Evolutionary conservation across 495 filamentous ascomycete genomes (phyloP).

Genomic region (Podospora fimiseda): DNA sequence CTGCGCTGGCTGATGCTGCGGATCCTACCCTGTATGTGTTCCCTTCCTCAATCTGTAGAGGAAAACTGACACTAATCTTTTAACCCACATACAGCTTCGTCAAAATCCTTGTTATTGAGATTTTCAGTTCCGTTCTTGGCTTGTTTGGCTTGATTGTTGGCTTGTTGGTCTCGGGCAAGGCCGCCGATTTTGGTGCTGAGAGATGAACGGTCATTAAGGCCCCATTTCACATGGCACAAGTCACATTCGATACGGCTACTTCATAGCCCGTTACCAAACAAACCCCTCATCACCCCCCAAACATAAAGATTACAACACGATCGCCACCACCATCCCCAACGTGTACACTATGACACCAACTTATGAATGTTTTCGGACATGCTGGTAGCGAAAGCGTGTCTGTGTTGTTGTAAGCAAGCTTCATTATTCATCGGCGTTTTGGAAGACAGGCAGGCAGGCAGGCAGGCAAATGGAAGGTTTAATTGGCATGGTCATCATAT

Average conservation of each 20-base stretch:
- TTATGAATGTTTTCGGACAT: slow-evolving; percentile 14
- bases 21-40: slow-evolving; percentile 76
- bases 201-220: too few relatives aligned
- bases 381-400: slow-evolving; percentile 17
- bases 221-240: too few relatives aligned
- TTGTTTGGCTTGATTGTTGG: slow-evolving; percentile 98
- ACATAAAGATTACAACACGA: background rate
- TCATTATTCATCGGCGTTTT: slow-evolving; percentile 31
- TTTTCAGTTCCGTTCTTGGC: slow-evolving; percentile 96
- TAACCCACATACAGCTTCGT: slow-evolving; percentile 62
- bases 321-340: slow-evolving; percentile 1
- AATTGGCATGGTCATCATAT: slow-evolving; percentile 26
- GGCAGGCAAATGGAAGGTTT: slow-evolving; percentile 6
- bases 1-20: slow-evolving; percentile 91
- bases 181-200: slow-evolving; percentile 57
- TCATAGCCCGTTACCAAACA: too few relatives aligned
- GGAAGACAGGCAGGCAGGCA: slow-evolving; percentile 23
- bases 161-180: slow-evolving; percentile 76
- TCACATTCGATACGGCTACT: too few relatives aligned
- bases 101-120: slow-evolving; percentile 97
- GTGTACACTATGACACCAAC: too few relatives aligned
- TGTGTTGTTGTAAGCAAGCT: slow-evolving; percentile 17
- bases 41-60: background rate
- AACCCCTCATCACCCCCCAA: background rate
- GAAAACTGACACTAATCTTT: background rate